Conservation (phyloP, 2,329 filamentous ascomycete genomes). For the Aotearoamyces nothofagi region DNA sequence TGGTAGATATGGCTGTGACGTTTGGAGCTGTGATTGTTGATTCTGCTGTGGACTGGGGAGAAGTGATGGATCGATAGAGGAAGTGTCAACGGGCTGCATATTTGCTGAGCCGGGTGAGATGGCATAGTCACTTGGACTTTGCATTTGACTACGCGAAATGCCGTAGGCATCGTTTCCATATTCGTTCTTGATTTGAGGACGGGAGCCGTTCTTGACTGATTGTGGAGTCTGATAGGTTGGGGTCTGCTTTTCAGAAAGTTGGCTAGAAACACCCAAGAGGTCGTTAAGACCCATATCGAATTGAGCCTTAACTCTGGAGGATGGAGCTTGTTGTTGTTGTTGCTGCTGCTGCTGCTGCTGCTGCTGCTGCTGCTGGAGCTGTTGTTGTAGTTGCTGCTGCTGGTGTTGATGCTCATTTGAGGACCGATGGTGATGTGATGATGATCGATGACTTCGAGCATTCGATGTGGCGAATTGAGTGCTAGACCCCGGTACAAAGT, state of each 20-base stretch:
- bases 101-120: slow-evolving; percentile 11
- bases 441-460: too few relatives aligned
- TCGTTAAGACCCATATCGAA: slow-evolving; percentile 20
- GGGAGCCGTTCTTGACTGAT: too few relatives aligned
- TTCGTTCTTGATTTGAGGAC: slow-evolving; percentile 11
- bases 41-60: slow-evolving; percentile 10
- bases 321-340: slow-evolving; percentile 7
- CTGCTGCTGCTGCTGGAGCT: slow-evolving; percentile 4
- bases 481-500: too few relatives aligned
- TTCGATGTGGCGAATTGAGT: too few relatives aligned
- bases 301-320: slow-evolving; percentile 13
- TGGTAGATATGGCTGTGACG: slow-evolving; percentile 1
- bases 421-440: too few relatives aligned
- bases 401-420: too few relatives aligned
- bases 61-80: slow-evolving; percentile 15
- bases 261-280: slow-evolving; percentile 10
- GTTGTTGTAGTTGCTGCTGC: slow-evolving; percentile 2
- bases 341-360: slow-evolving; percentile 6
- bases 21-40: slow-evolving; percentile 1
- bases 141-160: slow-evolving; percentile 2
- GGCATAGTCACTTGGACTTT: slow-evolving; percentile 10
- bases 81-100: slow-evolving; percentile 11
- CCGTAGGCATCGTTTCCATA: slow-evolving; percentile 6
- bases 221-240: background rate
- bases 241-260: background rate